A percentile compares a stretch with the other conserved stretches of the same genome.
Conservation (phyloP, 129 eudicot genomes). For the Silybum marianum region DNA sequence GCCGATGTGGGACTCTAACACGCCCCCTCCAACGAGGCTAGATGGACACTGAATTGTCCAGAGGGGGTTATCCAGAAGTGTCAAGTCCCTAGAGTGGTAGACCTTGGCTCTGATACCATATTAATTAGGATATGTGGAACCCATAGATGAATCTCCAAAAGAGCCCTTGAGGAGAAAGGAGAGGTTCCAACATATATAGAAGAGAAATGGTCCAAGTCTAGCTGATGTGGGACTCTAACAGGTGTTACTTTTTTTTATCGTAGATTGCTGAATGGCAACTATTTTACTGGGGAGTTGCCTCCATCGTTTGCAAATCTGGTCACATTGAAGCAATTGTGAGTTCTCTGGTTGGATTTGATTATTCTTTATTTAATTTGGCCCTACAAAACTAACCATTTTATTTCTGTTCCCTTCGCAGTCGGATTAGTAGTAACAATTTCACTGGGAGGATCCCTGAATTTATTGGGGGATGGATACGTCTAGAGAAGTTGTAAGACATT, state of each 20-base stretch:
- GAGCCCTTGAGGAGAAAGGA: too few species aligned
- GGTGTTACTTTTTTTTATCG: constrained; percentile 10
- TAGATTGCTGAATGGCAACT: constrained; percentile 64
- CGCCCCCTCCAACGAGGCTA: too few species aligned
- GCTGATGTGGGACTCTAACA: too few species aligned
- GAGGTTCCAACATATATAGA: too few species aligned
- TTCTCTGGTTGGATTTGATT: neutral
- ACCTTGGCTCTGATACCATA: too few species aligned
- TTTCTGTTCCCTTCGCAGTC: constrained; percentile 33
- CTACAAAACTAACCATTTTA: neutral
- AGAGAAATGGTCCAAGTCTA: too few species aligned
- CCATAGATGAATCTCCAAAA: too few species aligned
- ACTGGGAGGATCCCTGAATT: constrained; percentile 44
- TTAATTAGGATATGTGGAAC: too few species aligned
- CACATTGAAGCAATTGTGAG: constrained; percentile 72
- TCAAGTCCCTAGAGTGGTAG: too few species aligned
- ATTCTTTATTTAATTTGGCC: neutral
- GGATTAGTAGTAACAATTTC: constrained; percentile 32
- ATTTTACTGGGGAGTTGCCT: constrained; percentile 72
- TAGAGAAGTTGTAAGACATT: constrained; percentile 41
- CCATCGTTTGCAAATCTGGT: constrained; percentile 55
- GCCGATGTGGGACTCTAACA: too few species aligned
- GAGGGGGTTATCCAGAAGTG: too few species aligned
- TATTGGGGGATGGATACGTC: constrained; percentile 45
- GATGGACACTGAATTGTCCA: too few species aligned